Percentiles rank a stretch among this genome's conserved stretches.
Conservation (phyloP, 192 early-diverging fungal genomes). For the Piromyces finnis region DNA sequence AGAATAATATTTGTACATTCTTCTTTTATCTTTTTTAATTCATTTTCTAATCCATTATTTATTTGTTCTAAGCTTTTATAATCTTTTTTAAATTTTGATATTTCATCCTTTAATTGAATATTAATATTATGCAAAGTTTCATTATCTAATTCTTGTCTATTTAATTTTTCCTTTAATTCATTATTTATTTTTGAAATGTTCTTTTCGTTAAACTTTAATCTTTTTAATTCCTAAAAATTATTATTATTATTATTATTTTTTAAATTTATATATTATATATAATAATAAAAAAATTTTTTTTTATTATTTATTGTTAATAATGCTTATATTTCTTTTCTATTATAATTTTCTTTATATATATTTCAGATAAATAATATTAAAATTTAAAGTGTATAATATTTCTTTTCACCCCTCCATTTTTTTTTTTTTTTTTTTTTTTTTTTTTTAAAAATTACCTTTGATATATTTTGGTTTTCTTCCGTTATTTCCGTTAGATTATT, state of each 20-base stretch:
- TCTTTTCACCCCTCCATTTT: no score
- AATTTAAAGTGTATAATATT: no score
- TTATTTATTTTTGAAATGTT: neutral
- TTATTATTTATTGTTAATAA: no score
- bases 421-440: no score
- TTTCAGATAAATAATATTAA: no score
- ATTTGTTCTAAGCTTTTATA: neutral
- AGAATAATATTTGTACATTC: neutral
- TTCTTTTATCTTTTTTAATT: neutral
- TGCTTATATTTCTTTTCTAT: no score
- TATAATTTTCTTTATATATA: no score
- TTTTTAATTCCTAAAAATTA: neutral
- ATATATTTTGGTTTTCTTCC: neutral
- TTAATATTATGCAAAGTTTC: neutral
- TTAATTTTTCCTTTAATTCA: neutral
- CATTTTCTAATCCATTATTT: neutral
- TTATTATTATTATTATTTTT: neutral
- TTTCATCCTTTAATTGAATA: neutral
- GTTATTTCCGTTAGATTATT: neutral
- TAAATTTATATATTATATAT: no score
- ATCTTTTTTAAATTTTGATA: neutral
- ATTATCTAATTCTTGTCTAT: neutral
- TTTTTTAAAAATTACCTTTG: no score
- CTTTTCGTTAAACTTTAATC: neutral
- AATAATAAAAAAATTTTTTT: no score